phyloP scores from a whole-genome alignment of 2,329 filamentous ascomycete species.

The Aspergillus transmontanensis region DNA sequence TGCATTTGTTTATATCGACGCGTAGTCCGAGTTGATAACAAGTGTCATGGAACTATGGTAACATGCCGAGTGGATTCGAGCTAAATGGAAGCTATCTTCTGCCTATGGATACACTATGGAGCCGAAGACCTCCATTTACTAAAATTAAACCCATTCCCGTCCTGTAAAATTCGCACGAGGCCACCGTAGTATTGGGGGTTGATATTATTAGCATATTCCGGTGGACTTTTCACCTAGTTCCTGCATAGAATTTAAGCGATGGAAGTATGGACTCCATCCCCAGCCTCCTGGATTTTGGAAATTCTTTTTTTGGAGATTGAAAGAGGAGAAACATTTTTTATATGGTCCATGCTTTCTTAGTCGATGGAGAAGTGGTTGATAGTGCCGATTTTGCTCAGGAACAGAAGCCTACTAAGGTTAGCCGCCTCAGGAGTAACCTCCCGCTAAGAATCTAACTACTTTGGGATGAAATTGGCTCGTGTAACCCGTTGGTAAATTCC shows the following conservation, averaged over 20 bases:
- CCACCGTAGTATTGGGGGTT: neutral
- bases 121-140: neutral
- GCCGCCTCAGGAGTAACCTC: neutral
- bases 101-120: neutral
- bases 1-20: neutral
- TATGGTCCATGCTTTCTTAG: neutral
- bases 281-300: neutral
- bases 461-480: neutral
- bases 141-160: neutral
- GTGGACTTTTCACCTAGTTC: neutral
- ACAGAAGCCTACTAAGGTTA: conserved; percentile 1
- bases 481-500: neutral
- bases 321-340: neutral
- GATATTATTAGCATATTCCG: neutral
- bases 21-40: neutral
- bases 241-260: conserved; percentile 4
- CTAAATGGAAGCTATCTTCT: neutral
- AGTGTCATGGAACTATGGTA: neutral
- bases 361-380: neutral
- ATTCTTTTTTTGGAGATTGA: neutral
- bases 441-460: neutral
- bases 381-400: conserved; percentile 2
- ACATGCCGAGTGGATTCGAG: neutral
- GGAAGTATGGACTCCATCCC: neutral
- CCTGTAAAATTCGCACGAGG: neutral